Conservation (phyloP, 2,329 filamentous ascomycete species). For the Scedosporium boydii region DNA sequence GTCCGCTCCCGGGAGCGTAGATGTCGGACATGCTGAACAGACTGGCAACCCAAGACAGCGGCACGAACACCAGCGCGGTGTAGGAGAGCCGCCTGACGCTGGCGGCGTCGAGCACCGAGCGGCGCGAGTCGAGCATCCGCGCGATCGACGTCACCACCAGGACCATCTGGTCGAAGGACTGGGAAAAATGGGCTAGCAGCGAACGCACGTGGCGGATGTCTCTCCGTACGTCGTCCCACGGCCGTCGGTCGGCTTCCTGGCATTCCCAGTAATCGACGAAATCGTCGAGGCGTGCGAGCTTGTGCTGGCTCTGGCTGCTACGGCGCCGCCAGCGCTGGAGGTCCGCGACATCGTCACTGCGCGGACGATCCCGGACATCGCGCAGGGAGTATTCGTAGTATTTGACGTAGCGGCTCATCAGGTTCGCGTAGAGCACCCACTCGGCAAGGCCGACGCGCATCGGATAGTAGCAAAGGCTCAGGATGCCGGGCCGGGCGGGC, state of each 20-base stretch:
- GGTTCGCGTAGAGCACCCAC: slow-evolving; percentile 12
- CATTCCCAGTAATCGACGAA: slow-evolving; percentile 10
- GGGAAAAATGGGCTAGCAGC: slow-evolving; percentile 9
- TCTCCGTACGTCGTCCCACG: slow-evolving; percentile 8
- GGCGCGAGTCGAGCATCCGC: slow-evolving; percentile 12
- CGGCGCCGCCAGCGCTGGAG: slow-evolving; percentile 14
- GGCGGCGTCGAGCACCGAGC: slow-evolving; percentile 8
- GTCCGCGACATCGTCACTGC: slow-evolving; percentile 12
- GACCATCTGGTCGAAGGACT: slow-evolving; percentile 12
- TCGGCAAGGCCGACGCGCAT: slow-evolving; percentile 11
- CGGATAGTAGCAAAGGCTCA: slow-evolving; percentile 12
- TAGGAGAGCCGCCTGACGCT: slow-evolving; percentile 6
- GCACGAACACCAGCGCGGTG: slow-evolving; percentile 1
- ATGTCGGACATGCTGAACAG: not conserved
- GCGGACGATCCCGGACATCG: slow-evolving; percentile 8
- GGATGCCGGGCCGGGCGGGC: slow-evolving; percentile 3
- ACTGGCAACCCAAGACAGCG: not conserved
- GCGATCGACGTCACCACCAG: slow-evolving; percentile 12
- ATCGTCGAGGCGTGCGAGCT: slow-evolving; percentile 8
- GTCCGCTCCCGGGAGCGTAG: not conserved
- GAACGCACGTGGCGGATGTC: slow-evolving; percentile 8
- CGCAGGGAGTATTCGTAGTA: slow-evolving; percentile 13
- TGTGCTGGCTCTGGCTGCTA: slow-evolving; percentile 11
- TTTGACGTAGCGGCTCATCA: slow-evolving; percentile 12
- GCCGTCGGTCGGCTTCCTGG: slow-evolving; percentile 7